Evolutionary conservation across 140 eudicot species (phyloP).

Genomic region (Erigeron philadelphicus): DNA sequence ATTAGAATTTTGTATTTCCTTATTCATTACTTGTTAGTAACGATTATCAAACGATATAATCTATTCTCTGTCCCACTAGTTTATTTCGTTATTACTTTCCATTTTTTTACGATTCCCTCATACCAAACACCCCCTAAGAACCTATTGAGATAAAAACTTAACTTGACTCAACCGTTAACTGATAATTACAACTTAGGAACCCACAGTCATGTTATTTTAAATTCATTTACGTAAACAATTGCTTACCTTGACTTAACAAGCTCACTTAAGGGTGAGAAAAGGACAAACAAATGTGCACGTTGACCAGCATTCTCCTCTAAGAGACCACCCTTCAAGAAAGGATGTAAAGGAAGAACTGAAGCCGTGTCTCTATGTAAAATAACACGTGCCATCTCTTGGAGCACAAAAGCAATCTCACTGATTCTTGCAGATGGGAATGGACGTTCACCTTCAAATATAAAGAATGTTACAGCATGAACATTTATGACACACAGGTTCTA

Average conservation of each 20-base stretch:
- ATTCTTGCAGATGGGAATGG: constrained; percentile 71
- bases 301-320: constrained; percentile 39
- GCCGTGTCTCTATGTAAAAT: constrained; percentile 63
- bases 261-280: constrained; percentile 77
- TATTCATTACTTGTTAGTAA: too few species aligned
- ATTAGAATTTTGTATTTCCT: too few species aligned
- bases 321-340: constrained; percentile 52
- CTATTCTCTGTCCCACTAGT: too few species aligned
- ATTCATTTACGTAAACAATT: not conserved
- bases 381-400: constrained; percentile 79
- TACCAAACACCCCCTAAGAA: too few species aligned
- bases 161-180: too few species aligned
- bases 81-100: too few species aligned
- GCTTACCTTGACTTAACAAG: constrained; percentile 83
- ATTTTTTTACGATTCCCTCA: too few species aligned
- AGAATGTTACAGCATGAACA: constrained; percentile 3
- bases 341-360: constrained; percentile 69
- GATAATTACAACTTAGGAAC: not conserved
- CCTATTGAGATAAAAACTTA: too few species aligned
- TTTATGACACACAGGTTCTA: not conserved
- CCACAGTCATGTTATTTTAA: not conserved
- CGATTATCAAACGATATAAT: too few species aligned
- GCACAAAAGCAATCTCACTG: constrained; percentile 76
- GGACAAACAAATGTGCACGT: constrained; percentile 72
- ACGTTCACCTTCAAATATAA: constrained; percentile 54